A percentile compares a stretch with the other conserved stretches of the same genome.
Evolutionary conservation across 257 asterid species (phyloP).

Genomic region (Ajuga chamaepitys): DNA sequence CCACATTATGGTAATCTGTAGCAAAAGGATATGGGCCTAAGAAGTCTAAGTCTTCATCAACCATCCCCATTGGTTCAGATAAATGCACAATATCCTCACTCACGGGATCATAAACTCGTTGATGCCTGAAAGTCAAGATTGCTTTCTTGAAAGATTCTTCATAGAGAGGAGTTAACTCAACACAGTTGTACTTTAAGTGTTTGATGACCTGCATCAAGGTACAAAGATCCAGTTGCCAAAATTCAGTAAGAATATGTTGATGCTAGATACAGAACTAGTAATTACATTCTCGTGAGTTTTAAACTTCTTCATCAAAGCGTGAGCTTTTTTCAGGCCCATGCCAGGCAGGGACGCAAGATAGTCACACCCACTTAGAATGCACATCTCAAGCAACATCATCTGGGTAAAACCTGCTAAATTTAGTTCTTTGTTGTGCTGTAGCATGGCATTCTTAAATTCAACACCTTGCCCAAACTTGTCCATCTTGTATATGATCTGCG

Average conservation of each 20-base stretch:
- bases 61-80: conserved; percentile 39
- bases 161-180: conserved; percentile 58
- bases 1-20: neutral
- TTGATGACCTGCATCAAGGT: conserved; percentile 60
- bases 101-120: conserved; percentile 74
- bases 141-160: conserved; percentile 89
- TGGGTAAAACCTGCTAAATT: conserved; percentile 68
- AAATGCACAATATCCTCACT: conserved; percentile 55
- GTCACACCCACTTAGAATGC: conserved; percentile 96
- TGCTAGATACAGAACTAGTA: conserved; percentile 6
- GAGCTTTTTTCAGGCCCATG: conserved; percentile 93
- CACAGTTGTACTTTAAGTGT: conserved; percentile 68
- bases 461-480: conserved; percentile 98
- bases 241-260: conserved; percentile 3
- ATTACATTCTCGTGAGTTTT: conserved; percentile 65
- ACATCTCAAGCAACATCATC: conserved; percentile 93
- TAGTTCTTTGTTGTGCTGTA: conserved; percentile 68
- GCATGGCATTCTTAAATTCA: conserved; percentile 53
- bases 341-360: conserved; percentile 92
- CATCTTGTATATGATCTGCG: conserved; percentile 94
- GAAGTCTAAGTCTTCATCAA: conserved; percentile 56
- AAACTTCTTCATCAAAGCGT: conserved; percentile 68
- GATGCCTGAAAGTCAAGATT: conserved; percentile 78
- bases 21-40: conserved; percentile 94
- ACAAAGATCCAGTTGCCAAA: neutral